Evolutionary conservation across 2,329 filamentous ascomycete genomes (phyloP), one percentile per base, ranked within the genome.

Genomic region (Camillea tinctor): DNA sequence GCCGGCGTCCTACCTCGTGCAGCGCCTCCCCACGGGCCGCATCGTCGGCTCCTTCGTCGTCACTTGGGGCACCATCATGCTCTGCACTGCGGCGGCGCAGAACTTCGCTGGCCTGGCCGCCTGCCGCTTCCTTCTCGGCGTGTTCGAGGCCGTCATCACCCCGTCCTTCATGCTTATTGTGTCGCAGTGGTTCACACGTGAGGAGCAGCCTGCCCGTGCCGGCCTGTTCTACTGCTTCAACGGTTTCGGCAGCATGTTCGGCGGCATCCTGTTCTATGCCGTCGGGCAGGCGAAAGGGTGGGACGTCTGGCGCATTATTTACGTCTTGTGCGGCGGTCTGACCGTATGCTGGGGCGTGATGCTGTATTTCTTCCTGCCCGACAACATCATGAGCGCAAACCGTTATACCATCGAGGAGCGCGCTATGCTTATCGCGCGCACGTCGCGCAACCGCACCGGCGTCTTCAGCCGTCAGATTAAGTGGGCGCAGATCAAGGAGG

Each of bases 121-220:
- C 4, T 21, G 76, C 49, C 75, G 80, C 0, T 79, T 81, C 57
- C 67, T 82, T 1, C 69, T 83, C 0, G 80, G 80, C 0, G 63
- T 76, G 0, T 80, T 82, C 19, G 80, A 82, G 65, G 77, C 79
- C 0, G 75, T 77, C 0, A 79, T 83, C 7, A 80, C 78, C 0
- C 79, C 80, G 0, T 76, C 77, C 8, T 81, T 81, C 56, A 81
- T 81, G 75, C 75, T 82, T 72, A 79, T 82, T 40, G 76, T 81
- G 2, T 72, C 75, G 3, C 80, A 81, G 50, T 75, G 72, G 67
- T 76, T 73, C 60, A 71, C 65, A 19, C 67, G 67, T 7, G 63
- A 71, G 21, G 72, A 76, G 56, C 73, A 75, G 58, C 71, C 72
- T 0, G 67, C 69, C 19, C 69, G 73, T 0, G 68, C 73, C 3